Percentiles rank a stretch among this genome's conserved stretches.
Evolutionary conservation across 1,284 basidiomycete species (phyloP).

Genomic region (Irpex lacteus): DNA sequence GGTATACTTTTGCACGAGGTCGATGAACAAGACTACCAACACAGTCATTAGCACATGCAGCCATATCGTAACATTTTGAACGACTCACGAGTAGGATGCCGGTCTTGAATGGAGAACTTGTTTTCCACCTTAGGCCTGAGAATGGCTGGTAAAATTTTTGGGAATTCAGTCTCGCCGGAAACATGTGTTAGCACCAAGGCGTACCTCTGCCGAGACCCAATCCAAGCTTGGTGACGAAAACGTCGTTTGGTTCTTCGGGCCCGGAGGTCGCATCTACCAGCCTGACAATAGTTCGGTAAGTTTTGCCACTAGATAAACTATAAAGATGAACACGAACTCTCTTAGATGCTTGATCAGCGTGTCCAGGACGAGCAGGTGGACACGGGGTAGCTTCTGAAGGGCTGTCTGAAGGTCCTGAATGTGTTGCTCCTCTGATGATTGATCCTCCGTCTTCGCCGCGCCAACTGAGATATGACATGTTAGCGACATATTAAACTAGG

Average conservation of each 20-base stretch:
- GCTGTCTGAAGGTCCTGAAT: slow-evolving; percentile 68
- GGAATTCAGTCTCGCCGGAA: slow-evolving; percentile 6
- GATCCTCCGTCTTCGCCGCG: slow-evolving; percentile 51
- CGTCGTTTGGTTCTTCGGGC: slow-evolving; percentile 65
- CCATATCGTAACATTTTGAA: background rate
- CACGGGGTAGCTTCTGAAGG: slow-evolving; percentile 72
- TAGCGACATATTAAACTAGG: background rate
- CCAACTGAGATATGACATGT: slow-evolving; percentile 40
- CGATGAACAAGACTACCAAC: slow-evolving; percentile 70
- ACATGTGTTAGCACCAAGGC: slow-evolving; percentile 27
- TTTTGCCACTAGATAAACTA: background rate
- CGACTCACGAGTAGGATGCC: slow-evolving; percentile 70
- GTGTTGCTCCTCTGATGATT: slow-evolving; percentile 52
- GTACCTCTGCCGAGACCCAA: slow-evolving; percentile 83
- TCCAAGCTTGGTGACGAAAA: slow-evolving; percentile 84
- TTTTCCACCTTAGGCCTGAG: slow-evolving; percentile 83
- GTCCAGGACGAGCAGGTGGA: slow-evolving; percentile 84
- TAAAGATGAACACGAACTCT: slow-evolving; percentile 39
- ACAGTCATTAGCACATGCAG: background rate
- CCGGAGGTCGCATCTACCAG: slow-evolving; percentile 62
- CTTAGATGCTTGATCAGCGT: slow-evolving; percentile 77
- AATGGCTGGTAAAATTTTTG: slow-evolving; percentile 49
- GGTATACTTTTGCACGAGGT: slow-evolving; percentile 78
- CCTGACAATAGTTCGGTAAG: slow-evolving; percentile 32
- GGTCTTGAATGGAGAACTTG: slow-evolving; percentile 82